phyloP scores from a whole-genome alignment of 805 yeast species.

The Cyberlindnera japonica region DNA sequence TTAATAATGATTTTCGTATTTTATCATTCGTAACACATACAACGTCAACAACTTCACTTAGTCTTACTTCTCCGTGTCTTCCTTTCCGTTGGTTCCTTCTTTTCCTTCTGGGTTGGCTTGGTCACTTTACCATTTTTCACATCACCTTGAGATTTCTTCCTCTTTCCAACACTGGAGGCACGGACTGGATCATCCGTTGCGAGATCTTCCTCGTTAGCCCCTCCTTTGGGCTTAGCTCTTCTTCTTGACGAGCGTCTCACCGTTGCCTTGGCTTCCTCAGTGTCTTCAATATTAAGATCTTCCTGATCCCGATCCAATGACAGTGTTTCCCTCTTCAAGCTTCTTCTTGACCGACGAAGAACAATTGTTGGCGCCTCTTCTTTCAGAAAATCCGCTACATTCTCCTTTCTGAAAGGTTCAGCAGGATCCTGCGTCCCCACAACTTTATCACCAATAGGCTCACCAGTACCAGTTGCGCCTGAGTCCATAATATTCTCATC shows the following conservation, averaged over 20 bases:
- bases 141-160: constrained; percentile 3
- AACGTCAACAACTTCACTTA: constrained; percentile 6
- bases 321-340: too few species aligned
- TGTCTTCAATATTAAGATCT: not conserved
- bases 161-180: too few species aligned
- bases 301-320: too few species aligned
- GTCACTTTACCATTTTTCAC: constrained; percentile 6
- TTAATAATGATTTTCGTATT: too few species aligned
- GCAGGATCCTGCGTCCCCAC: too few species aligned
- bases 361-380: too few species aligned
- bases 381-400: too few species aligned
- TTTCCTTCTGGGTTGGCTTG: constrained; percentile 1
- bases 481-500: too few species aligned
- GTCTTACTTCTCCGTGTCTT: constrained; percentile 15
- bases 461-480: too few species aligned
- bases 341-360: too few species aligned
- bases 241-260: constrained; percentile 3
- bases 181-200: not conserved
- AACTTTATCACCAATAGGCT: too few species aligned
- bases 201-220: not conserved
- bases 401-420: too few species aligned
- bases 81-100: not conserved
- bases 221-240: not conserved
- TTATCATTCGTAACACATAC: not conserved
- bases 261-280: not conserved